phyloP scores from a whole-genome alignment of 495 filamentous ascomycete genomes.

The Hypoxylon perforatum region DNA sequence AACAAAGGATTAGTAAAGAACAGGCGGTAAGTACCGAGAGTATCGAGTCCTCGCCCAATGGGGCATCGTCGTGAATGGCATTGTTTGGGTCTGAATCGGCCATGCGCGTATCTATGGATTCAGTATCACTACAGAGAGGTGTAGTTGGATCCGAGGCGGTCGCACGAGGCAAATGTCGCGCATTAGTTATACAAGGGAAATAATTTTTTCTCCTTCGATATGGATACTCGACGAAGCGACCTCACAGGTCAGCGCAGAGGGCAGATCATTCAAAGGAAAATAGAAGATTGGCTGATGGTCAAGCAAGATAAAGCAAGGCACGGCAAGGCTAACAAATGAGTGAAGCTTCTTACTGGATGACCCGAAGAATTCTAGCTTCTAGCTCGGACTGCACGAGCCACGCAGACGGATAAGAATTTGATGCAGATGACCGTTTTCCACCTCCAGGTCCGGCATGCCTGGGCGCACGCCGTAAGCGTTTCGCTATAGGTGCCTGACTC shows the following conservation, averaged over 20 bases:
- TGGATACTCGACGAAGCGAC: slow-evolving; percentile 28
- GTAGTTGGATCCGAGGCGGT: slow-evolving; percentile 28
- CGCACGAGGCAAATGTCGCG: slow-evolving; percentile 40
- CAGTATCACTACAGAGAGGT: slow-evolving; percentile 29
- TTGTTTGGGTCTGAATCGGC: slow-evolving; percentile 63
- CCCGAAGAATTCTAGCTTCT: slow-evolving; percentile 1
- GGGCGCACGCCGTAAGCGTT: not conserved
- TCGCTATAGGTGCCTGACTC: not conserved
- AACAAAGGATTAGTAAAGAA: slow-evolving; percentile 2
- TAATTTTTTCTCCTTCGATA: slow-evolving; percentile 28
- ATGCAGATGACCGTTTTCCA: slow-evolving; percentile 22
- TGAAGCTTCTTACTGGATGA: slow-evolving; percentile 9
- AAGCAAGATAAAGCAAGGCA: slow-evolving; percentile 10
- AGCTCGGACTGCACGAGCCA: slow-evolving; percentile 13
- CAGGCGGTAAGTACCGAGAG: slow-evolving; percentile 57
- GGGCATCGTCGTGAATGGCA: slow-evolving; percentile 61
- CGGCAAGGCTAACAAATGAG: slow-evolving; percentile 34
- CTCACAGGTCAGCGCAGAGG: slow-evolving; percentile 30
- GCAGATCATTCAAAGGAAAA: slow-evolving; percentile 26
- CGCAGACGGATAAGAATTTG: slow-evolving; percentile 25
- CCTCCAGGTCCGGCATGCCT: not conserved
- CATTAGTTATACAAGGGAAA: slow-evolving; percentile 32
- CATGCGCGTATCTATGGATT: slow-evolving; percentile 55
- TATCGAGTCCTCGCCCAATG: slow-evolving; percentile 60
- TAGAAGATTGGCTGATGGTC: slow-evolving; percentile 20